Conservation (phyloP, 768 basidiomycete genomes). For the Cyathus striatus region DNA sequence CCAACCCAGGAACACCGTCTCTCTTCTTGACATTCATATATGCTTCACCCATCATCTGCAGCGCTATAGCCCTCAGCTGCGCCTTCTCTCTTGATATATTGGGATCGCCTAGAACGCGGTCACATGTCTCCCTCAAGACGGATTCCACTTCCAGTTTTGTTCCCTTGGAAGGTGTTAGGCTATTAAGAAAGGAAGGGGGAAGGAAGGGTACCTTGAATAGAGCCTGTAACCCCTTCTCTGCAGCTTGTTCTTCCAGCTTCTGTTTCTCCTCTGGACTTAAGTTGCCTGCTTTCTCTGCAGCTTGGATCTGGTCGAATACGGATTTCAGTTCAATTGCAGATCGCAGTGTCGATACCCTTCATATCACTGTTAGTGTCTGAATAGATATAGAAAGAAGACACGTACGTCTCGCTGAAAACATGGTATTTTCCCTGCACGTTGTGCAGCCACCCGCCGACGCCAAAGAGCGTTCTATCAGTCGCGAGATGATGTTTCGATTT, state of each 20-base stretch:
- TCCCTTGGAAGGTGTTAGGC: conserved; percentile 40
- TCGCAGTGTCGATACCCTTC: conserved; percentile 77
- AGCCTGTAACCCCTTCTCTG: conserved; percentile 88
- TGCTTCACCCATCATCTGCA: conserved; percentile 83
- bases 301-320: conserved; percentile 89
- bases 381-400: conserved; percentile 9
- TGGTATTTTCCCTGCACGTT: conserved; percentile 91
- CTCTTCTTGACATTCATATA: conserved; percentile 67
- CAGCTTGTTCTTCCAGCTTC: conserved; percentile 85
- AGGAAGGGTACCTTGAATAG: conserved; percentile 67
- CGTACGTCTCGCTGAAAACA: conserved; percentile 89
- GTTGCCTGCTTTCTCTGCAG: conserved; percentile 82
- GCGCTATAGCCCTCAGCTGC: conserved; percentile 68
- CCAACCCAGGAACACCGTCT: conserved; percentile 39
- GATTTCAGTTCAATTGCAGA: conserved; percentile 85
- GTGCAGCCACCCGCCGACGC: conserved; percentile 91
- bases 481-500: conserved; percentile 85
- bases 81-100: conserved; percentile 51
- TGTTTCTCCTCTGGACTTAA: conserved; percentile 74
- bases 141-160: conserved; percentile 91
- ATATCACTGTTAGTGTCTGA: neutral
- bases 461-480: conserved; percentile 64
- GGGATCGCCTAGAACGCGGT: conserved; percentile 65
- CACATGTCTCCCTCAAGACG: conserved; percentile 84
- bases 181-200: conserved; percentile 2